These are phyloP conservation scores for Colletotrichum kahawae DNA, from an alignment of 2,329 filamentous ascomycete genomes.

Conservation along the genomic window DNA sequence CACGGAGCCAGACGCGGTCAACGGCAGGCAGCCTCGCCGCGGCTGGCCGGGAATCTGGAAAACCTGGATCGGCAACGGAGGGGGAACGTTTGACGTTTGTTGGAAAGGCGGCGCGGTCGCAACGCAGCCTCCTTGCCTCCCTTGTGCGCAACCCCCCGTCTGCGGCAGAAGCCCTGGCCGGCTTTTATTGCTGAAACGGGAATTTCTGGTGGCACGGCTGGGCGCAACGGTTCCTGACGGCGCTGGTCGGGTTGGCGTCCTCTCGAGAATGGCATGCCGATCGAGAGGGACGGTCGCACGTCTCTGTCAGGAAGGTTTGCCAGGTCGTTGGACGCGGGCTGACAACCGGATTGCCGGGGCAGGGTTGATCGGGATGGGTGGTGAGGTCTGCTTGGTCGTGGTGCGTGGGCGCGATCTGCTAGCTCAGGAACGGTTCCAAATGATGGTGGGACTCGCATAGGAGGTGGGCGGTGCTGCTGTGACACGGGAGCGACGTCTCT, in stretches of 20 bases:
- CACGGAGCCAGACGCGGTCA: background rate
- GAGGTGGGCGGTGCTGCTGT: background rate
- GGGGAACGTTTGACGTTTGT: conserved; percentile 12
- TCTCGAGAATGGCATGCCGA: background rate
- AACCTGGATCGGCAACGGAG: background rate
- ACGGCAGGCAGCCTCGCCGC: background rate
- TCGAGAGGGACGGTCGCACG: background rate
- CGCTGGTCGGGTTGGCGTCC: background rate
- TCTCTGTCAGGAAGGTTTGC: conserved; percentile 1
- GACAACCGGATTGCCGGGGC: background rate
- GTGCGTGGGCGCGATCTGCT: background rate
- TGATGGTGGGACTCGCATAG: background rate
- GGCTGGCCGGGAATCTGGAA: background rate
- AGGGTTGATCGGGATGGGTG: background rate
- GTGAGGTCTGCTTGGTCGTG: background rate
- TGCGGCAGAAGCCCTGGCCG: background rate
- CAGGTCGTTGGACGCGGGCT: background rate
- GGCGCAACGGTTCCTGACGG: background rate
- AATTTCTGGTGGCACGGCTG: background rate
- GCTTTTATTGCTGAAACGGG: background rate
- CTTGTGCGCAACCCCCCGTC: background rate
- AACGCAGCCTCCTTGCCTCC: background rate
- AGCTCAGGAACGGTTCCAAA: conserved; percentile 12
- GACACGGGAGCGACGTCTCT: background rate
- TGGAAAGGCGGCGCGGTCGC: background rate